Evolutionary conservation across 176 grass and related monocot genomes (phyloP).

Genomic region (Cenchrus americanus): DNA sequence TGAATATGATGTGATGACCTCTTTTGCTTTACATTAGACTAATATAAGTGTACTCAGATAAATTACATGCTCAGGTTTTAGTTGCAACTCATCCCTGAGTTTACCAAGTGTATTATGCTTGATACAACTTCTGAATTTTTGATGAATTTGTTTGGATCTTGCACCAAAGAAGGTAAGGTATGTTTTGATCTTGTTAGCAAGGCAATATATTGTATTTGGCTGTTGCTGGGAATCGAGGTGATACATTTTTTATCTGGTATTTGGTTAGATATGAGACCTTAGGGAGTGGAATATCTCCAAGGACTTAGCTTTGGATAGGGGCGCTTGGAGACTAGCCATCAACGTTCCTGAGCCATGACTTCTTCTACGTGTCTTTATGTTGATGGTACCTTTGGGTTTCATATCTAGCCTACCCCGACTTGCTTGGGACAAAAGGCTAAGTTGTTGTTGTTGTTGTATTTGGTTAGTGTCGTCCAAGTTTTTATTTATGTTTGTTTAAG

Average conservation of each 20-base stretch:
- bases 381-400: no score
- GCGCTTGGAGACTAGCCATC: no score
- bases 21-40: conserved; percentile 10
- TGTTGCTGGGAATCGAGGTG: neutral
- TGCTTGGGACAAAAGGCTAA: no score
- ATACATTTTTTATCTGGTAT: neutral
- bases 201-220: neutral
- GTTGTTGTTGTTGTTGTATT: no score
- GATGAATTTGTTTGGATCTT: neutral
- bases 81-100: neutral
- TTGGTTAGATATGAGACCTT: no score
- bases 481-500: neutral
- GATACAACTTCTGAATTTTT: neutral
- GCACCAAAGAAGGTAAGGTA: neutral
- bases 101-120: neutral
- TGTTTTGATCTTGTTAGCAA: neutral
- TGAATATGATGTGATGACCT: neutral
- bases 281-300: no score
- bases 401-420: no score
- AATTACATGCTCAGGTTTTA: neutral
- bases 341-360: no score
- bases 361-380: no score
- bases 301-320: no score
- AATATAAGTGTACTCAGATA: conserved; percentile 1
- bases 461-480: neutral